Percentiles rank a stretch among this genome's conserved stretches.
These are phyloP conservation scores for Tripterygium wilfordii DNA, from an alignment of 177 flowering plant species.

Conservation along the genomic window DNA sequence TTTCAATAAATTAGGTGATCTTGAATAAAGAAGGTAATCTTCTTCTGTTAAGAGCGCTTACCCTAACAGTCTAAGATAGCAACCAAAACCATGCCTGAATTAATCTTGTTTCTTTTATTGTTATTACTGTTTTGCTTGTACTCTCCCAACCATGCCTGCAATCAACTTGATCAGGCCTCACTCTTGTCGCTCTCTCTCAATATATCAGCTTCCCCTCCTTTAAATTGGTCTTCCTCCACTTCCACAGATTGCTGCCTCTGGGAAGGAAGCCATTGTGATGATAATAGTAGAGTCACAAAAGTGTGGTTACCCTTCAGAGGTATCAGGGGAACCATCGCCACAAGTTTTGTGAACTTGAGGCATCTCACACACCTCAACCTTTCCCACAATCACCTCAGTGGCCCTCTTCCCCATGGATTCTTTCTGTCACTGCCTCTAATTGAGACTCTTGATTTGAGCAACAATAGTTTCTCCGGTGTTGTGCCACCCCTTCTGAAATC, in stretches of 20 bases:
- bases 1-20: too few relatives aligned
- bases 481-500: slow-evolving; percentile 15
- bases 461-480: slow-evolving; percentile 34
- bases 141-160: too few relatives aligned
- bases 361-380: slow-evolving; percentile 47
- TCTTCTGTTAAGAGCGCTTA: too few relatives aligned
- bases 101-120: too few relatives aligned
- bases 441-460: slow-evolving; percentile 47
- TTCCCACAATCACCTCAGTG: slow-evolving; percentile 40
- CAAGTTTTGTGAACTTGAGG: slow-evolving; percentile 33
- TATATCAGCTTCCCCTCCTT: too few relatives aligned
- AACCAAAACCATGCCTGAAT: too few relatives aligned
- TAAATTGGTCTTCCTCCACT: slow-evolving; percentile 41
- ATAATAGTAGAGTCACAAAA: slow-evolving; percentile 24
- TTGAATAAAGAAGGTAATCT: too few relatives aligned
- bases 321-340: slow-evolving; percentile 32
- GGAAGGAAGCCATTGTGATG: slow-evolving; percentile 52
- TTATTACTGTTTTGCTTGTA: too few relatives aligned
- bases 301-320: slow-evolving; percentile 38
- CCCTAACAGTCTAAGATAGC: too few relatives aligned
- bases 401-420: slow-evolving; percentile 31
- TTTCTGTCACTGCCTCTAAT: slow-evolving; percentile 31
- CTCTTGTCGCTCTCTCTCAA: too few relatives aligned
- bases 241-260: slow-evolving; percentile 56
- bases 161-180: too few relatives aligned